Base-by-base conservation (phyloP, 176 grass and related monocot species). In the Musa schizocarpa region DNA sequence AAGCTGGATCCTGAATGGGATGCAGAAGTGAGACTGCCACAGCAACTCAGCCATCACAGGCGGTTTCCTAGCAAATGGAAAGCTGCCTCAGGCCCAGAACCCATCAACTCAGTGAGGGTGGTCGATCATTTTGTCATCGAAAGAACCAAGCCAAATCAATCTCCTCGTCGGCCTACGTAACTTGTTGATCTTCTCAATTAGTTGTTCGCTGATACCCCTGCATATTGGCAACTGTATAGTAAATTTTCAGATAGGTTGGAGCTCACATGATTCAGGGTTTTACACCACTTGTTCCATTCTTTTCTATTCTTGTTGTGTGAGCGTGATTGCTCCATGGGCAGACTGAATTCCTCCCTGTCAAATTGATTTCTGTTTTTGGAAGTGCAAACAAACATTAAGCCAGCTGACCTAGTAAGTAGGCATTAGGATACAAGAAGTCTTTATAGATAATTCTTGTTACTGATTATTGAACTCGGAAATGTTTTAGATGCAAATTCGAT, bases 1-100 rank as follows among this genome's bases (percentile, higher is more conserved):
- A 89, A 91, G 79, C 78, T 99, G 82, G 95, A 99, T 86, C 88
- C 90, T 63, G 88, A 91, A 52, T 99, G 95, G 95, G 90, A 99
- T 49, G 80, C 83, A 71, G 95, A 99, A 68, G 68, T 84, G 14
- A 93, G 88, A 82, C 74, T 82, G 71, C 94, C 80, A 22, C 54
- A 80, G 50, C 88, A 98, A 74, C 92, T 88, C 72, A 99, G 90
- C 85, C 82, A 94, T 81, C 88, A 11, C 51, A 84, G 88, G 76
- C 86, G 69, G 49, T 99, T 69, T 67, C 95, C 95, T 5, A 99
- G 95, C 80, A 94, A 99, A 75, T 99, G 95, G 95, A 85, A 83
- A 66, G 85, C 95, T 11, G 78, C 78, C 10, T 84, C 77, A 0
- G 86, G 90, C 58, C 20, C 77, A 1, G 90, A 99, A 52, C 95